Conservation (phyloP, 164 flowering plant species). For the Sextonia rubra region DNA sequence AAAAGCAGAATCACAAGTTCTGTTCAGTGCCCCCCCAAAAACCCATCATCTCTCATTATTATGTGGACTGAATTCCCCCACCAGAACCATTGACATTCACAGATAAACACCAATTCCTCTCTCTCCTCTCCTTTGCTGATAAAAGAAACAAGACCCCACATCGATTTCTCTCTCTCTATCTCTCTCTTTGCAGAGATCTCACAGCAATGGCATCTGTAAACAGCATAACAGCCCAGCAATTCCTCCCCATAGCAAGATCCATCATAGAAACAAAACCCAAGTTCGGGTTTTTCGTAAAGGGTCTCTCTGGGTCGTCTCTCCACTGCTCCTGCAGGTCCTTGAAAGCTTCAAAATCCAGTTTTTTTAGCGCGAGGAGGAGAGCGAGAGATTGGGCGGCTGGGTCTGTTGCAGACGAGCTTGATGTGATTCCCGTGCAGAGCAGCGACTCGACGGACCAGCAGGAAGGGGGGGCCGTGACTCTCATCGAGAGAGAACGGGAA, state of each 20-base stretch:
- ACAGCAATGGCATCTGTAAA: conserved; percentile 40
- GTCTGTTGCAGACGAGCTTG: conserved; percentile 43
- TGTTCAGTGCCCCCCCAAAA: too few relatives aligned
- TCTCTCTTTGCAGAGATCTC: background rate
- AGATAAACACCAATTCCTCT: background rate
- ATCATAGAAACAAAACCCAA: conserved; percentile 14
- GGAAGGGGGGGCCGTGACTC: conserved; percentile 34
- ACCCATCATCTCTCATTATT: background rate
- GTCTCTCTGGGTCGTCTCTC: conserved; percentile 16
- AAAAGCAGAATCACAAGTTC: background rate
- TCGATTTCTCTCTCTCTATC: background rate
- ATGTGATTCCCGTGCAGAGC: conserved; percentile 68
- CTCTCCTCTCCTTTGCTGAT: background rate
- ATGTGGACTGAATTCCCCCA: background rate
- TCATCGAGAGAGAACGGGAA: conserved; percentile 30
- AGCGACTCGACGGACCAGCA: conserved; percentile 48
- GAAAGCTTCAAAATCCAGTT: conserved; percentile 3
- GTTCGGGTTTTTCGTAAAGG: conserved; percentile 14
- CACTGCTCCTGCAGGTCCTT: conserved; percentile 6
- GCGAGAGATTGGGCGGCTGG: conserved; percentile 15
- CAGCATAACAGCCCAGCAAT: conserved; percentile 31
- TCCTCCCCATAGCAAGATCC: conserved; percentile 26
- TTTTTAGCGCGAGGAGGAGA: conserved; percentile 22
- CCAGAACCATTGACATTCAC: background rate
- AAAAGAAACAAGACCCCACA: background rate